Percentiles rank a stretch among this genome's conserved stretches.
Conservation (phyloP, 306 rosid species). For the Potentilla sterilis region DNA sequence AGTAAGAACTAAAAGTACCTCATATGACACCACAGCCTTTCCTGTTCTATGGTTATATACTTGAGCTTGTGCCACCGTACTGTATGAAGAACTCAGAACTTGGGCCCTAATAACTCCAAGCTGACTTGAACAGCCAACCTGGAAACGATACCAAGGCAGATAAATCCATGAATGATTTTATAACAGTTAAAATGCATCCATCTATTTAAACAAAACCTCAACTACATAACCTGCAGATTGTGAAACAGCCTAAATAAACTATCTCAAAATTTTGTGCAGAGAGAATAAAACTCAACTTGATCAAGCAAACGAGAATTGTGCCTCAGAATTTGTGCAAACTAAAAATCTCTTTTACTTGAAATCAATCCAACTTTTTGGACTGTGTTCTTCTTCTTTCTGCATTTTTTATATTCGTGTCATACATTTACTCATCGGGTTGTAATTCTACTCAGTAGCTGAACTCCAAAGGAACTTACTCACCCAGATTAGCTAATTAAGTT, state of each 20-base stretch:
- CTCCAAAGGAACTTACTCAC: background rate
- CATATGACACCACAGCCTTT: background rate
- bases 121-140: slow-evolving; percentile 31
- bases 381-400: background rate
- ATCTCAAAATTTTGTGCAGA: background rate
- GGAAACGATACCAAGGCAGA: background rate
- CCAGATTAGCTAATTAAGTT: background rate
- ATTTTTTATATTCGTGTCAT: background rate
- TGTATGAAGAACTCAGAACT: slow-evolving; percentile 17
- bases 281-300: background rate
- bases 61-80: slow-evolving; percentile 22
- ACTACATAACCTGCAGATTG: background rate
- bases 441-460: too few relatives aligned
- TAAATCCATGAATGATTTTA: background rate
- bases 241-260: background rate
- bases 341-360: too few relatives aligned
- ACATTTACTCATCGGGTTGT: background rate
- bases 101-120: slow-evolving; percentile 24
- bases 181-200: background rate
- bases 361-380: too few relatives aligned
- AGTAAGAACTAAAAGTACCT: slow-evolving; percentile 17
- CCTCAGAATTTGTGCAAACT: too few relatives aligned
- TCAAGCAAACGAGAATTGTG: too few relatives aligned
- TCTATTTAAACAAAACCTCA: background rate
- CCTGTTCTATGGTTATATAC: slow-evolving; percentile 12